Evolutionary conservation across 106 monocot genomes (phyloP), one percentile per base, ranked within the genome.

Genomic region (Dioscorea zingiberensis): DNA sequence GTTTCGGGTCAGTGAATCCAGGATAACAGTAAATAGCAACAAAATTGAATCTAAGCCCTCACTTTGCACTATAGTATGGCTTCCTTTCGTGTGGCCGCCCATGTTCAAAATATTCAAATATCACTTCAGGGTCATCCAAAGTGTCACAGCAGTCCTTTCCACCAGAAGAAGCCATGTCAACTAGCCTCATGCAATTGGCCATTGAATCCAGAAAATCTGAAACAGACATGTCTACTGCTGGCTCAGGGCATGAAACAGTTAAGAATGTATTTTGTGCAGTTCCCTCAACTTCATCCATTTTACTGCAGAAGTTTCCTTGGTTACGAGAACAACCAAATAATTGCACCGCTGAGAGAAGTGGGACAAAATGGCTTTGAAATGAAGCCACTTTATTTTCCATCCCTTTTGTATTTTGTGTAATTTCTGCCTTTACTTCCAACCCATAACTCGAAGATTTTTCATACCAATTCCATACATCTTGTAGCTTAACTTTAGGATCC

Each of bases 81-180:
- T 58, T 63, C 16, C 70, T 27, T n/a, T 70, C 55, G 17, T 64
- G 76, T 18, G 76, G 76, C 19, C 48, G 69, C 9, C 64, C 64
- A 17, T 65, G 63, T 48, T 76, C 76, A 51, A 76, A 76, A 44
- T 58, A 76, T 51, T 76, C 76, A 70, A 76, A 76, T 63, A 65
- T 58, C 48, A 76, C 47, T 27, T 65, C 57, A 58, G 76, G 47
- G 32, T 28, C 48, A 70, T 65, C 63, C 21, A 46, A 47, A 28
- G 12, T 27, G 32, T 32, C 53, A 10, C 13, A 58, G 13, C 2
- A 28, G 15, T 26, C 25, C 27, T 30, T 23, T 73, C 23, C 29
- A 6, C 14, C 18, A 9, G 25, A 26, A 22, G 14, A 14, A 13
- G 25, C 25, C 24, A 58, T 22, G 4, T 58, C 24, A 14, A 14